Percentiles rank a stretch among this genome's conserved stretches.
These are phyloP conservation scores for Neonectria hederae DNA, from an alignment of 2,329 filamentous ascomycete genomes.

Conservation along the genomic window DNA sequence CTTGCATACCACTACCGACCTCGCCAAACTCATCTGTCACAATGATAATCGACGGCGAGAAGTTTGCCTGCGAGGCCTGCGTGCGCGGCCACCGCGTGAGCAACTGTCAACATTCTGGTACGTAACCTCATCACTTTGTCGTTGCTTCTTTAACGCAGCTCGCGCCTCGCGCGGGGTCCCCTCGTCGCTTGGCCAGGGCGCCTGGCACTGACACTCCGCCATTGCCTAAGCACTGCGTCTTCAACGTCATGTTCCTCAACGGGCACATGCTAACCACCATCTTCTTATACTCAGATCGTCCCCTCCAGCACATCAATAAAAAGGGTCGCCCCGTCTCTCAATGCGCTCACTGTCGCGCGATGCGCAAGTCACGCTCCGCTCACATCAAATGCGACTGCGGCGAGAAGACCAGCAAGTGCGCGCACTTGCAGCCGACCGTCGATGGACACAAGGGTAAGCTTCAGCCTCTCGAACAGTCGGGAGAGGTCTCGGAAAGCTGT, in stretches of 20 bases:
- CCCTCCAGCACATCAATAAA: conserved; percentile 93
- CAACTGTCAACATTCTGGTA: conserved; percentile 96
- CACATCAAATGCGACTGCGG: conserved; percentile 98
- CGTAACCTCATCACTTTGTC: conserved; percentile 51
- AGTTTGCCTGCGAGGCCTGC: conserved; percentile 97
- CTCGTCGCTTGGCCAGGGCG: neutral
- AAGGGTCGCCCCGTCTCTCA: conserved; percentile 98
- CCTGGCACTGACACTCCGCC: neutral
- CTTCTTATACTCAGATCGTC: conserved; percentile 72
- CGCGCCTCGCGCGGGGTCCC: neutral
- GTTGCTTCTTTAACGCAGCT: conserved; percentile 10
- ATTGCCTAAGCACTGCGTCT: neutral
- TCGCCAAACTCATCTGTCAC: conserved; percentile 36
- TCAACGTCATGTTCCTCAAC: neutral
- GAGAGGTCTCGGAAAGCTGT: conserved; percentile 21
- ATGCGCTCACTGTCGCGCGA: conserved; percentile 94
- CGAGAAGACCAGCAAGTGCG: conserved; percentile 82
- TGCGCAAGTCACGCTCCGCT: conserved; percentile 94
- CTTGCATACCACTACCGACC: conserved; percentile 20
- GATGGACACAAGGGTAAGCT: conserved; percentile 69
- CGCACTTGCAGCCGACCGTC: conserved; percentile 65
- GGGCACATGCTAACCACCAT: conserved; percentile 37
- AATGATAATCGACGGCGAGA: conserved; percentile 94
- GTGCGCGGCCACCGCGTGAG: conserved; percentile 98
- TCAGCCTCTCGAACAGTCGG: conserved; percentile 21